A percentile compares a stretch with the other conserved stretches of the same genome.
phyloP scores from a whole-genome alignment of 2,329 filamentous ascomycete species.

The Basipetospora chlamydospora region DNA sequence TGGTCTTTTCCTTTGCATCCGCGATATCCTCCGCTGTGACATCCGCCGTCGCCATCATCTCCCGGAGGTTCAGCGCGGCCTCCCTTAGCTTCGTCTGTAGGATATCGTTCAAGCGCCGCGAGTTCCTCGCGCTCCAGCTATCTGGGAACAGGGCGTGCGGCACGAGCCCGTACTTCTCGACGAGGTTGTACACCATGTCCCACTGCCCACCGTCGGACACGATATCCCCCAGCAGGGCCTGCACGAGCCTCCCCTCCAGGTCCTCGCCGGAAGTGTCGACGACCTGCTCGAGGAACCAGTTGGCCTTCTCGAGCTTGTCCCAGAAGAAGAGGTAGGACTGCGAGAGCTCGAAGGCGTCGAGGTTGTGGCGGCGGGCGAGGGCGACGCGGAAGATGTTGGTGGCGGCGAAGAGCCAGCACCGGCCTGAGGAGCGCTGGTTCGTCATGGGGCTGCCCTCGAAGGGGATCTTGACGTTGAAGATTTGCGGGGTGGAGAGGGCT shows the following conservation, averaged over 20 bases:
- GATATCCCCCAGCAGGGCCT: conserved; percentile 51
- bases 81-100: conserved; percentile 81
- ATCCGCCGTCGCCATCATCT: conserved; percentile 21
- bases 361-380: conserved; percentile 68
- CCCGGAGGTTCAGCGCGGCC: conserved; percentile 59
- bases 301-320: conserved; percentile 86
- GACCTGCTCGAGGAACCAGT: conserved; percentile 77
- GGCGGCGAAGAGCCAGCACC: conserved; percentile 85
- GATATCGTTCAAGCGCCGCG: conserved; percentile 53
- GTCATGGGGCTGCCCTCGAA: conserved; percentile 73
- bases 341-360: conserved; percentile 70
- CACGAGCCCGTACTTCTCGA: conserved; percentile 78
- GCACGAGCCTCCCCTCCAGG: conserved; percentile 58
- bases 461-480: conserved; percentile 73
- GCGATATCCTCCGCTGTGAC: conserved; percentile 24
- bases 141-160: conserved; percentile 73
- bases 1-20: conserved; percentile 54
- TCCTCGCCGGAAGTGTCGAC: conserved; percentile 58
- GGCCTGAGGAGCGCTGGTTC: conserved; percentile 66
- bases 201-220: conserved; percentile 77
- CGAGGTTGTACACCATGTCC: conserved; percentile 83
- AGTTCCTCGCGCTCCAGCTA: conserved; percentile 62
- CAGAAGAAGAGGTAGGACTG: conserved; percentile 84
- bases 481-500: conserved; percentile 55
- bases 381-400: conserved; percentile 89